Percentiles rank a stretch among this genome's conserved stretches.
phyloP scores from a whole-genome alignment of 805 yeast genomes.

The Tetrapisispora fleetii region DNA sequence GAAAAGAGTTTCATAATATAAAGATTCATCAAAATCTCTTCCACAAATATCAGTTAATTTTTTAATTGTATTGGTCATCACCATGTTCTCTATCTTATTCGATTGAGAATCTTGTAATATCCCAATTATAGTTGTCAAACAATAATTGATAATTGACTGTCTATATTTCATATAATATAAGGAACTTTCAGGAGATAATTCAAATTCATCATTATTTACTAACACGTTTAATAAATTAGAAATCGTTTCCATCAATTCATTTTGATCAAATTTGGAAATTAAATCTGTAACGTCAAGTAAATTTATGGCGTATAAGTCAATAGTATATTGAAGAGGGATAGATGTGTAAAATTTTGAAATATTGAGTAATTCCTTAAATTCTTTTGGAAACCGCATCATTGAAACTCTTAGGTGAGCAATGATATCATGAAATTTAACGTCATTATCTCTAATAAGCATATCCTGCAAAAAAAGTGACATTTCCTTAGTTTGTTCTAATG shows the following conservation, averaged over 20 bases:
- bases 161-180: constrained; percentile 25
- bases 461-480: constrained; percentile 15
- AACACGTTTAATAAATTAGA: constrained; percentile 15
- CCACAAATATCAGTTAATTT: constrained; percentile 20
- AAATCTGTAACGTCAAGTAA: constrained; percentile 13
- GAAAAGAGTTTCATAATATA: constrained; percentile 17
- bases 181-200: constrained; percentile 9
- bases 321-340: constrained; percentile 18
- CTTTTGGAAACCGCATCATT: constrained; percentile 20
- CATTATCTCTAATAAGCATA: constrained; percentile 3
- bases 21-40: constrained; percentile 18
- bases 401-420: constrained; percentile 9
- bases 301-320: constrained; percentile 29
- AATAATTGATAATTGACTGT: constrained; percentile 19
- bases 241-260: constrained; percentile 10
- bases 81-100: background rate
- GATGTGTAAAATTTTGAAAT: constrained; percentile 20
- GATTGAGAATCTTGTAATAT: constrained; percentile 1
- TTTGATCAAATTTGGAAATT: constrained; percentile 6
- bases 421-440: background rate
- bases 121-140: constrained; percentile 10
- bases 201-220: constrained; percentile 10
- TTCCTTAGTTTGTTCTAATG: constrained; percentile 4
- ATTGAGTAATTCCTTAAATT: constrained; percentile 25
- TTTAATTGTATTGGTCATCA: constrained; percentile 4